A percentile compares a stretch with the other conserved stretches of the same genome.
These are phyloP conservation scores for Sclerotinia nivalis DNA, from an alignment of 2,329 filamentous ascomycete species.

Conservation along the genomic window DNA sequence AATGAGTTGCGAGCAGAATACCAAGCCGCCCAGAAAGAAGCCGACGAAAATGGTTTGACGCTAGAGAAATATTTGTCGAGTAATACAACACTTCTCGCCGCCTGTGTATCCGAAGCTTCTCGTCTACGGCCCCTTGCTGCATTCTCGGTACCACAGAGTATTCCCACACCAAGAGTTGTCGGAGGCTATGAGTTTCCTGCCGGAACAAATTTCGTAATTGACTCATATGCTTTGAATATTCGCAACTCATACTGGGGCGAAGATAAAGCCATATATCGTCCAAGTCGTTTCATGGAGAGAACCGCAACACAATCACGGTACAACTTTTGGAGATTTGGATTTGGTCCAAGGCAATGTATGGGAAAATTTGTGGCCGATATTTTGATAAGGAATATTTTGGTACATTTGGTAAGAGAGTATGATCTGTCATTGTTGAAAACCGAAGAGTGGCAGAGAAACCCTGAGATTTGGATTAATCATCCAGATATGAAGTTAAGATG, in stretches of 20 bases:
- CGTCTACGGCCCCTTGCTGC: constrained; percentile 33
- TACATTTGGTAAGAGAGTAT: constrained; percentile 22
- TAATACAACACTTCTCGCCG: constrained; percentile 37
- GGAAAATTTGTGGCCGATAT: constrained; percentile 47
- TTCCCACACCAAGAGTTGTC: constrained; percentile 42
- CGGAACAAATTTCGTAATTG: constrained; percentile 46
- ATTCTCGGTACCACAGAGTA: constrained; percentile 47
- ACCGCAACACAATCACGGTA: constrained; percentile 40
- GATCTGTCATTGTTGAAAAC: background rate
- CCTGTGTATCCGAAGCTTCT: constrained; percentile 46
- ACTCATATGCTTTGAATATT: constrained; percentile 48
- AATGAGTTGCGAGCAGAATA: constrained; percentile 9
- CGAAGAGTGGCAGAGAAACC: constrained; percentile 19
- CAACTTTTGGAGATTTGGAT: constrained; percentile 49
- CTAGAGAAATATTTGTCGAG: constrained; percentile 37
- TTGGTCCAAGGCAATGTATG: constrained; percentile 48
- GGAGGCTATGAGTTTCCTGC: constrained; percentile 44
- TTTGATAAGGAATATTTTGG: constrained; percentile 36
- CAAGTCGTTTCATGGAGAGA: constrained; percentile 38
- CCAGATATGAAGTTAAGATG: constrained; percentile 21
- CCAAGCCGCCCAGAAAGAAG: constrained; percentile 1
- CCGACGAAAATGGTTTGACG: constrained; percentile 5
- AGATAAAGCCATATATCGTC: constrained; percentile 43
- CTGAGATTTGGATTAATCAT: constrained; percentile 23
- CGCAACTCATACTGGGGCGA: constrained; percentile 44